Evolutionary conservation across 495 filamentous ascomycete genomes (phyloP), one percentile per base, ranked within the genome.

Genomic region (Podospora australis): DNA sequence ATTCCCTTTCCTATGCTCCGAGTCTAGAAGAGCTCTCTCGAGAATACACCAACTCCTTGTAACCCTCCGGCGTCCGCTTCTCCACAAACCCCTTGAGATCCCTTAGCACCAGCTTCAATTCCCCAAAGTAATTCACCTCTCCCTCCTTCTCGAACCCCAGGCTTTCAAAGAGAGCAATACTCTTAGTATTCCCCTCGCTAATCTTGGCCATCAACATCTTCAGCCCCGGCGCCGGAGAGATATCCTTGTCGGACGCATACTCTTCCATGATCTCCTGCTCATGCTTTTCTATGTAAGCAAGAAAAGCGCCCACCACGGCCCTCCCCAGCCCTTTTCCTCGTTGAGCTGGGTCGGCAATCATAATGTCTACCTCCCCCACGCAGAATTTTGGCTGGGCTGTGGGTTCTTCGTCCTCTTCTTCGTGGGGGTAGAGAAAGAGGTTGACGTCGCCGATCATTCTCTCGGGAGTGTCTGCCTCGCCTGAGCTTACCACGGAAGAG

Each of bases 401-500:
- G 6, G 21, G 46, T 3, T 58, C 63, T 6, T 62, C 53, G 0
- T 58, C 58, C 9, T 68, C 70, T 3, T 60, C 55, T n/a, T 72
- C 67, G 44, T 62, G 61, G 0, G 67, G 63, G 16, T 73, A 77
- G 4, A 95, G 72, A 61, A 96, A 95, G 1, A 95, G 70, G 55
- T 96, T 96, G 29, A 95, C 77, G 55, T 96, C 90, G 3, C 90
- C 90, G 10, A 92, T 56, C 87, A 95, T 94, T 2, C 60, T 60
- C 2, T 62, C 59, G 0, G 77, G 64, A 0, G 62, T 50, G 55
- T 91, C 85, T n/a, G 67, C 59, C 16, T 67, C 57, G 2, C 68
- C 53, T 9, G 68, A 59, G 4, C 58, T 2, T 9, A 20, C 20
- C 11, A 10, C 17, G 9, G 20, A 10, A 42, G 11, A 13, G 22